Percentiles rank a stretch among this genome's conserved stretches.
Evolutionary conservation across 345 rosid species (phyloP).

Genomic region (Citrus mangshanensis): DNA sequence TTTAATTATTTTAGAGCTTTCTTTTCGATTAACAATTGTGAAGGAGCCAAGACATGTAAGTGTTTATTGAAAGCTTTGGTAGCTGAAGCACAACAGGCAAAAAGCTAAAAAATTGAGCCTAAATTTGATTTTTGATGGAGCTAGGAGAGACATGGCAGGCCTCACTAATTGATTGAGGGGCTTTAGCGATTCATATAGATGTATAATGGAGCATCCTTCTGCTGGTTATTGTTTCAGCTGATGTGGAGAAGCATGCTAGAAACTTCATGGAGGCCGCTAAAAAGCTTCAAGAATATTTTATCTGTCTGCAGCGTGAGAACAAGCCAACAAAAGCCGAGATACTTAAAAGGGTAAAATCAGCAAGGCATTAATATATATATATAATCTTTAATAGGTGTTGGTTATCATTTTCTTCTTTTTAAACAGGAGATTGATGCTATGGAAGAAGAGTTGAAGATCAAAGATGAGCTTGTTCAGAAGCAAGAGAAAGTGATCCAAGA

Average conservation of each 20-base stretch:
- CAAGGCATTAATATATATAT: too few species aligned
- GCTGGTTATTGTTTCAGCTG: conserved; percentile 37
- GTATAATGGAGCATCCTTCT: background rate
- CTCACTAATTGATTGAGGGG: background rate
- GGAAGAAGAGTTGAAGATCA: conserved; percentile 74
- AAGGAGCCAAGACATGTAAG: too few species aligned
- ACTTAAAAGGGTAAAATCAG: conserved; percentile 51
- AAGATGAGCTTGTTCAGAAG: conserved; percentile 60
- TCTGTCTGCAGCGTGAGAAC: conserved; percentile 66
- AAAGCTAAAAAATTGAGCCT: too few species aligned
- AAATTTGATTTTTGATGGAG: background rate
- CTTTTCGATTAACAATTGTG: too few species aligned
- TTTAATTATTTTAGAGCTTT: too few species aligned
- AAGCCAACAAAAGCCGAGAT: conserved; percentile 53
- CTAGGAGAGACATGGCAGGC: background rate
- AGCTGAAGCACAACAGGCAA: too few species aligned
- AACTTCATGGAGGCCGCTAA: conserved; percentile 98
- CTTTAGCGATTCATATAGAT: background rate
- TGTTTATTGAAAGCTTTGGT: too few species aligned
- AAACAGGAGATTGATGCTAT: conserved; percentile 68
- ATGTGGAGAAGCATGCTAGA: conserved; percentile 83
- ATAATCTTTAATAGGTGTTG: background rate
- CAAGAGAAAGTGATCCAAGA: conserved; percentile 57
- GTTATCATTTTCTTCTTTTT: background rate
- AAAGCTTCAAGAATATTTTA: conserved; percentile 74